Evolutionary conservation across 176 grass and related monocot species (phyloP), one percentile per base, ranked within the genome.

Genomic region (Secale cereale): DNA sequence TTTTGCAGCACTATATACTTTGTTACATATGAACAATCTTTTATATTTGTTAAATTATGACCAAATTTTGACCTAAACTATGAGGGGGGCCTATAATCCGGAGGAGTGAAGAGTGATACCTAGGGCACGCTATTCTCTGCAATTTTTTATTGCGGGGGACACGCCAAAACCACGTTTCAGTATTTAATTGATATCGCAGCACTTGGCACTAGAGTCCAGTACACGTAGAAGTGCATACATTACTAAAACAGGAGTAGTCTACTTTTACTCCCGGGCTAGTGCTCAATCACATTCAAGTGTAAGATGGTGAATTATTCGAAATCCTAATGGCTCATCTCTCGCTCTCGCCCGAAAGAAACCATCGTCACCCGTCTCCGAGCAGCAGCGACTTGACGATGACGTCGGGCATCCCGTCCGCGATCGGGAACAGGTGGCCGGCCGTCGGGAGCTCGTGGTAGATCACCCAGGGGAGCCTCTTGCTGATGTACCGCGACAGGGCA

Each of bases 401-500:
- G 28, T 71, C 36, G 22, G 68, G 36, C 68, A 81, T 75, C 16
- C 56, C 52, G 46, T 76, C n/a, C 20, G 67, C 35, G 68, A 92
- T 46, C 75, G 33, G 67, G 60, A 87, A 85, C 32, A 86, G 54
- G 25, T 79, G 75, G 33, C 75, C 61, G n/a, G 86, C 77, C 20
- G 22, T 78, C 29, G 30, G 54, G n/a, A 78, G 54, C 56, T 78
- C 76, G 4, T 78, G 76, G 54, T 57, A 60, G 20, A 59, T 32
- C 28, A 76, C 74, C 46, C 46, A 32, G 19, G 40, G 41, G 48
- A 97, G 79, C 63, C 86, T 90, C 64, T 88, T 27, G 10, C 39
- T 72, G 74, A 97, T 86, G 82, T 90, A 80, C 33, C 82, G 36
- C 3, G 94, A 94, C 82, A 90, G n/a, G 76, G 19, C 69, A 7